Evolutionary conservation across 306 rosid genomes (phyloP).

Genomic region (Acmispon strigosus): DNA sequence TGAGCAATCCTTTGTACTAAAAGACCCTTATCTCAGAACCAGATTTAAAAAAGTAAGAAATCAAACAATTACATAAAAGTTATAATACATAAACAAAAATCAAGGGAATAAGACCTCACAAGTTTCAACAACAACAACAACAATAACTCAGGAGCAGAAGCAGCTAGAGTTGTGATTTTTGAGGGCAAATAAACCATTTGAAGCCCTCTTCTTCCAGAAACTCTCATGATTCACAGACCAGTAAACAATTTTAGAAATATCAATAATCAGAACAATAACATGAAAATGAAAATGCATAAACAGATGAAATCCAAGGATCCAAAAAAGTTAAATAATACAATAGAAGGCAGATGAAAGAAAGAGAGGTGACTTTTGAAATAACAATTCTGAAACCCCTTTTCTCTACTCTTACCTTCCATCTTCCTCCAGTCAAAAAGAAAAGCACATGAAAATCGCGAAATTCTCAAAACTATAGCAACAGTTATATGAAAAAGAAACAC

Average conservation of each 20-base stretch:
- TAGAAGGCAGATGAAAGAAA: background rate
- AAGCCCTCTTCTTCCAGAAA: background rate
- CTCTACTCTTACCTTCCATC: background rate
- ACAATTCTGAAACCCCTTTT: background rate
- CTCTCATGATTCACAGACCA: background rate
- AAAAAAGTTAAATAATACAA: no score
- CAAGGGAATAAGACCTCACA: slow-evolving; percentile 2
- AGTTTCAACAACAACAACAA: background rate
- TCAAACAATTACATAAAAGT: slow-evolving; percentile 29
- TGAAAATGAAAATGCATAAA: slow-evolving; percentile 14
- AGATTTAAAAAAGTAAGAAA: slow-evolving; percentile 6
- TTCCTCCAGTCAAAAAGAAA: background rate
- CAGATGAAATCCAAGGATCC: background rate
- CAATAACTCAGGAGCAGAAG: background rate
- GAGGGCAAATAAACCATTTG: background rate
- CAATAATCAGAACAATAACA: background rate
- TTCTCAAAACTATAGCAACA: background rate
- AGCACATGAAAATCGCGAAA: background rate
- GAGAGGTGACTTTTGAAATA: background rate
- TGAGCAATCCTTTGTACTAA: slow-evolving; percentile 23
- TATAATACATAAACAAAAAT: slow-evolving; percentile 15
- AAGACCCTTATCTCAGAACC: slow-evolving; percentile 14
- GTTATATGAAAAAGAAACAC: background rate
- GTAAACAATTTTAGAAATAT: background rate
- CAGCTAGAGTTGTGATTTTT: background rate